Conservation (phyloP, 208 protist genomes). For the Crithidia mellificae region DNA sequence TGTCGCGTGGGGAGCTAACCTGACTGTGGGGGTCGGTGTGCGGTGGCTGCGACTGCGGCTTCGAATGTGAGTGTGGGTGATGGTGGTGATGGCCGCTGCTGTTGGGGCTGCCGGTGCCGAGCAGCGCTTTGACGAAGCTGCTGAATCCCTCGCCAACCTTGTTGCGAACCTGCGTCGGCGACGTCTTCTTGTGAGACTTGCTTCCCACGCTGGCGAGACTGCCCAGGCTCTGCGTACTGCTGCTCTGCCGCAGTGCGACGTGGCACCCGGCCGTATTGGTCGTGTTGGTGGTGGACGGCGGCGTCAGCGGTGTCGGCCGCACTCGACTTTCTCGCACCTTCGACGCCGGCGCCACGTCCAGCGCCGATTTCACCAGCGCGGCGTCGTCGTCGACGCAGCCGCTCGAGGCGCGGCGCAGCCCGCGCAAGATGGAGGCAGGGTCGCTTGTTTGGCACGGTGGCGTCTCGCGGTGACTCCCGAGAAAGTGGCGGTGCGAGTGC, state of each 20-base stretch:
- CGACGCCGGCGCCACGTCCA: background rate
- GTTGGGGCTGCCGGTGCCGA: conserved; percentile 11
- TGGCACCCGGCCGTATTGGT: background rate
- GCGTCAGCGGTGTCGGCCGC: conserved; percentile 11
- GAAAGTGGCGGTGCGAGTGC: background rate
- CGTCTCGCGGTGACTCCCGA: background rate
- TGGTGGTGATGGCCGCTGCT: conserved; percentile 13
- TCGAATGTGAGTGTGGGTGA: background rate
- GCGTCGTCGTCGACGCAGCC: conserved; percentile 5
- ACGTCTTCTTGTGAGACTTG: conserved; percentile 17
- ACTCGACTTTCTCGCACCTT: background rate
- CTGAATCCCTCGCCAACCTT: conserved; percentile 33
- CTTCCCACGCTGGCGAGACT: conserved; percentile 9
- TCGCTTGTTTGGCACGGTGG: background rate
- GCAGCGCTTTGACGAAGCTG: conserved; percentile 37
- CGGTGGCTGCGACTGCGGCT: background rate
- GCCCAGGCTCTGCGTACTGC: conserved; percentile 26
- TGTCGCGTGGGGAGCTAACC: conserved; percentile 1
- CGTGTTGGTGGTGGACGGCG: background rate
- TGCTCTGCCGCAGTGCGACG: conserved; percentile 7
- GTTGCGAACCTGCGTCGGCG: conserved; percentile 16
- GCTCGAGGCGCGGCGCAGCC: background rate
- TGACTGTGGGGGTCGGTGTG: conserved; percentile 6
- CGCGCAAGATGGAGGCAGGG: background rate
- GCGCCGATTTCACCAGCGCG: conserved; percentile 5